Conservation (phyloP, 2,329 filamentous ascomycete genomes). For the Sporothrix protearum region DNA sequence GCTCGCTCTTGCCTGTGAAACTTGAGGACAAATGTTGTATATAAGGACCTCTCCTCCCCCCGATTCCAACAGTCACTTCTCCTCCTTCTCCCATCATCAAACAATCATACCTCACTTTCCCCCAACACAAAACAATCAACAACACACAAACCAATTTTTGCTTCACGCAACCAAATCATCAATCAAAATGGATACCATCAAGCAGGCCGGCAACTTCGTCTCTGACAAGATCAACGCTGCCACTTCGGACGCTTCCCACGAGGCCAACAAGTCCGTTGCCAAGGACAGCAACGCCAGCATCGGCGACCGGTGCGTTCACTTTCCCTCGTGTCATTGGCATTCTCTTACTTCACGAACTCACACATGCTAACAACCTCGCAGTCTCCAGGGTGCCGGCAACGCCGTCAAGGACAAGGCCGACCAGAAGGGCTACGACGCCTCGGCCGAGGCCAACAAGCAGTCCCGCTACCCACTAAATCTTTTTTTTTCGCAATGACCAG, state of each 20-base stretch:
- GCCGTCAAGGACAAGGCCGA: constrained; percentile 38
- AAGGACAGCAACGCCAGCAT: constrained; percentile 51
- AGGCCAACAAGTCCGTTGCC: constrained; percentile 58
- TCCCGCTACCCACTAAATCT: constrained; percentile 37
- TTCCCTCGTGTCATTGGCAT: neutral
- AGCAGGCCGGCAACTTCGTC: constrained; percentile 58
- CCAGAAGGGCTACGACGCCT: constrained; percentile 35
- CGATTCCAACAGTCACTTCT: neutral
- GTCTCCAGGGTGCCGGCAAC: constrained; percentile 34
- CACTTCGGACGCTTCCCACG: constrained; percentile 48
- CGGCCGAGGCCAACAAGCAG: constrained; percentile 42
- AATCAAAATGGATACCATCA: constrained; percentile 42
- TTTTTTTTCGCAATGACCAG: constrained; percentile 5
- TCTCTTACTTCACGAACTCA: neutral
- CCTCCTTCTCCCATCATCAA: constrained; percentile 8
- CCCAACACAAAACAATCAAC: constrained; percentile 4
- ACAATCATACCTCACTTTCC: constrained; percentile 12
- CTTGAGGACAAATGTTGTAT: constrained; percentile 13
- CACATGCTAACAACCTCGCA: constrained; percentile 29
- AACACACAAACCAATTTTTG: constrained; percentile 23
- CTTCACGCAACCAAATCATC: constrained; percentile 28
- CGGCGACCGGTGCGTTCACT: constrained; percentile 42
- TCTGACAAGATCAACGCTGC: constrained; percentile 52
- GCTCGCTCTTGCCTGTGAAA: neutral
- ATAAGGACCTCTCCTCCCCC: constrained; percentile 11